Conservation (phyloP, 106 monocot genomes). For the Apostasia ramifera region DNA sequence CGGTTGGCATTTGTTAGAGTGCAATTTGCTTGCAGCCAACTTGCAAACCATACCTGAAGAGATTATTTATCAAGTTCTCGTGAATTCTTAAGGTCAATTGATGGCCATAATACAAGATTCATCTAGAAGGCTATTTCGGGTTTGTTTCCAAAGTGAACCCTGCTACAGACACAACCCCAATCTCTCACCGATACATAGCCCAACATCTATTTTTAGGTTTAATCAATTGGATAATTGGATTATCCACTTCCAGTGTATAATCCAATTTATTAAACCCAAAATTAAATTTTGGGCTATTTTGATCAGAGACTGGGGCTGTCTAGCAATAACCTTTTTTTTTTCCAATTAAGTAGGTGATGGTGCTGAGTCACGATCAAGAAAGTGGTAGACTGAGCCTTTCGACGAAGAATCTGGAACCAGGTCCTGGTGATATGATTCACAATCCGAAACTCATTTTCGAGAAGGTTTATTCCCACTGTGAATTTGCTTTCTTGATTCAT, state of each 20-base stretch:
- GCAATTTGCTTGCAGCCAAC: too few relatives aligned
- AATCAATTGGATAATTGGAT: not conserved
- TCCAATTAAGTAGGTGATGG: conserved; percentile 37
- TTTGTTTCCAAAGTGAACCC: too few relatives aligned
- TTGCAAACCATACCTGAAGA: too few relatives aligned
- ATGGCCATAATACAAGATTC: too few relatives aligned
- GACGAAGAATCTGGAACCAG: conserved; percentile 52
- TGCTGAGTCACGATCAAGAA: conserved; percentile 45
- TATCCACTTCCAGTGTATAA: not conserved
- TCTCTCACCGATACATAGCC: not conserved
- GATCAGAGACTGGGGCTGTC: too few relatives aligned
- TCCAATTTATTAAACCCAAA: not conserved
- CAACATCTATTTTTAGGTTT: not conserved
- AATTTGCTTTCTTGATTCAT: not conserved
- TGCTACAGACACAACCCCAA: too few relatives aligned
- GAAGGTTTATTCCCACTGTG: conserved; percentile 18
- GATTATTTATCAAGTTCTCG: too few relatives aligned
- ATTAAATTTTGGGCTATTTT: too few relatives aligned
- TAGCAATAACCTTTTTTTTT: not conserved
- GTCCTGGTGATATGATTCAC: conserved; percentile 56
- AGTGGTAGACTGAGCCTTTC: conserved; percentile 45
- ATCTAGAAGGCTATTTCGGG: too few relatives aligned
- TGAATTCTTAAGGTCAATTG: too few relatives aligned
- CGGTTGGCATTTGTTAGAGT: too few relatives aligned
- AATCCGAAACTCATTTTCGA: conserved; percentile 58